Evolutionary conservation across 2,329 filamentous ascomycete species (phyloP).

Genomic region (Fonsecaea pedrosoi): DNA sequence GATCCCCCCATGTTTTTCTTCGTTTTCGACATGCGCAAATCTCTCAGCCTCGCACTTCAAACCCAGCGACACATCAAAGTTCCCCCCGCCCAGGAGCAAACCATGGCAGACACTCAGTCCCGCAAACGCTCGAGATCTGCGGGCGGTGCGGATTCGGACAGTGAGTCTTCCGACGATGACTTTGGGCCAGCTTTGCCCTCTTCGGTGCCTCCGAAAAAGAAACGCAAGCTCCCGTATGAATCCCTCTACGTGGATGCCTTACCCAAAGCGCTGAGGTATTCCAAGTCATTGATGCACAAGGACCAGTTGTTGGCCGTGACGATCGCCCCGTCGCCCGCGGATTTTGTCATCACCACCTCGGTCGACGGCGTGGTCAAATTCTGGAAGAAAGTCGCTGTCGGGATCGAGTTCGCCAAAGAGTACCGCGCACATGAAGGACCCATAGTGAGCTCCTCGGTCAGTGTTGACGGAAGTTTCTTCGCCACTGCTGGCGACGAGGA

Average conservation of each 20-base stretch:
- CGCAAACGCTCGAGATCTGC: slow-evolving; percentile 31
- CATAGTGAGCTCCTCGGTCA: slow-evolving; percentile 82
- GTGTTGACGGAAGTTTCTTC: slow-evolving; percentile 89
- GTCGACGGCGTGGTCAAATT: slow-evolving; percentile 98
- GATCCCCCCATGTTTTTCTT: background rate
- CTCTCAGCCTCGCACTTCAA: slow-evolving; percentile 2
- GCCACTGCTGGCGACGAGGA: slow-evolving; percentile 74
- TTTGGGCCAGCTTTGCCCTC: slow-evolving; percentile 92
- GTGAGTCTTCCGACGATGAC: slow-evolving; percentile 78
- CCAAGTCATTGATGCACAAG: slow-evolving; percentile 97
- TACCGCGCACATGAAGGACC: slow-evolving; percentile 89
- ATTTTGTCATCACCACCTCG: slow-evolving; percentile 94
- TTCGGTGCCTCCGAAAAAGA: slow-evolving; percentile 81
- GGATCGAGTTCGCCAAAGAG: slow-evolving; percentile 98
- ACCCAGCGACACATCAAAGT: background rate
- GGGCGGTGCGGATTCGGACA: slow-evolving; percentile 18
- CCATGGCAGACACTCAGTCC: slow-evolving; percentile 29
- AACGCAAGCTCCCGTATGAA: slow-evolving; percentile 90
- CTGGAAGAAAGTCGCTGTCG: slow-evolving; percentile 93
- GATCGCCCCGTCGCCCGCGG: slow-evolving; percentile 80
- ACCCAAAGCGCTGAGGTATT: slow-evolving; percentile 81
- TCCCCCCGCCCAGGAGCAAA: background rate
- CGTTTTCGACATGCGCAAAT: background rate
- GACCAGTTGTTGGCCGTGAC: slow-evolving; percentile 89
- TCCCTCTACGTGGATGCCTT: slow-evolving; percentile 93